Evolutionary conservation across 495 filamentous ascomycete genomes (phyloP), one percentile per base, ranked within the genome.

Genomic region (Penicillium angulare): DNA sequence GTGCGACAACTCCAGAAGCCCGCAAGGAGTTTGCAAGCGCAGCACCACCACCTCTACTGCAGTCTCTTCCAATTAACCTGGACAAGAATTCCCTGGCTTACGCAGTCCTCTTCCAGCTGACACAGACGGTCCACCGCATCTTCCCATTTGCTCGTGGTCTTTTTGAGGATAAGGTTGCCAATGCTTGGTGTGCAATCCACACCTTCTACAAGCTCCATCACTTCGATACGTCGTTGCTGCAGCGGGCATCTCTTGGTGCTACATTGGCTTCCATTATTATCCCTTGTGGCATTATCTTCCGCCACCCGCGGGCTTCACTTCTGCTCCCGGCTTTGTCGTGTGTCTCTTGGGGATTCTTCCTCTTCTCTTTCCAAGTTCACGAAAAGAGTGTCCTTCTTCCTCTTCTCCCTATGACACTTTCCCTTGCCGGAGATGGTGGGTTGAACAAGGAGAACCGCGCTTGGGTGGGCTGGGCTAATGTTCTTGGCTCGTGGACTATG

Each of bases 111-210:
- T 83, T 92, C 60, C 89, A 96, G 66, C 42, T 92, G 9, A 73
- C 83, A 2, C 93, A 98, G 66, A 81, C 86, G 50, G 67, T 96
- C 24, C 86, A 93, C 59, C 86, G 93, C n/a, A 78, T 97, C 31
- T 96, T 98, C 60, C 93, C 93, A 6, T 97, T 98, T 59, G 83
- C 90, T 10, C 84, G 93, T 22, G 93, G 93, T 16, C 76, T 97
- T 22, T 98, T 97, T 62, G 93, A 98, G 73, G 93, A 97, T 73
- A 98, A 98, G 67, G 93, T 98, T 26, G 93, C 93, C 53, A 98
- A 98, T 59, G 83, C 96, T 59, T 98, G 93, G 93, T 98, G 93
- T 65, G 85, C 90, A 12, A 73, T 91, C 43, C 92, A 97, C 67
- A 84, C 92, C 1, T 74, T 92, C 40, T 77, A 95, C 71, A 98